Percentiles rank a stretch among this genome's conserved stretches.
Conservation (phyloP, 2,329 filamentous ascomycete genomes). For the Raffaelea ambrosiae region DNA sequence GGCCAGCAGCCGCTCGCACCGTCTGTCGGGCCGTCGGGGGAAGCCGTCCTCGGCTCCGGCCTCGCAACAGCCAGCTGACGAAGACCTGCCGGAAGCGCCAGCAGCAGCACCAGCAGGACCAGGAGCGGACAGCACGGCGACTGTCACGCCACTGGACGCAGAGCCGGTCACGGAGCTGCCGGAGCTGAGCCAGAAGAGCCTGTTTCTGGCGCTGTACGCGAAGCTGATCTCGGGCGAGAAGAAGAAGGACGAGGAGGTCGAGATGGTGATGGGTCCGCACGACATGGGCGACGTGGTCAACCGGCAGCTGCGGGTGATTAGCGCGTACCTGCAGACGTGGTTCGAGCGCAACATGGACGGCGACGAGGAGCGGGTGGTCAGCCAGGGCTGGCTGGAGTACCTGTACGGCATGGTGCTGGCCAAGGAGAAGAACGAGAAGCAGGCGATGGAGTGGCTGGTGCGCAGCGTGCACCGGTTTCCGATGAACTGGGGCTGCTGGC, state of each 20-base stretch:
- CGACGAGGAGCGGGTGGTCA: constrained; percentile 50
- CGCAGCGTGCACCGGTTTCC: constrained; percentile 81
- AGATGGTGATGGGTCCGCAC: constrained; percentile 92
- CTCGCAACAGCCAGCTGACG: neutral
- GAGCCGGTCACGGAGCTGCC: constrained; percentile 29
- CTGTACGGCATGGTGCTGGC: constrained; percentile 74
- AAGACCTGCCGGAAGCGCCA: neutral
- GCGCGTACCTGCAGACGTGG: constrained; percentile 70
- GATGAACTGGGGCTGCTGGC: constrained; percentile 97
- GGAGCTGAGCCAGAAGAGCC: constrained; percentile 74
- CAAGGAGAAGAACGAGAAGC: constrained; percentile 81
- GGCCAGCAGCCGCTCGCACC: neutral
- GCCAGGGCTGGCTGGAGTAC: constrained; percentile 92
- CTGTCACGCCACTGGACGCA: constrained; percentile 3
- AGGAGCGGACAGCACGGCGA: neutral
- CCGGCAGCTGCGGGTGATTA: constrained; percentile 71
- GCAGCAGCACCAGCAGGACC: neutral
- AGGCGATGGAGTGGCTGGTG: constrained; percentile 80
- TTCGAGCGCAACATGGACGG: constrained; percentile 58
- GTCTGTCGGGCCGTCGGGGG: neutral
- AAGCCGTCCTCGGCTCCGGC: neutral
- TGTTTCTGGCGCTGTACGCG: constrained; percentile 88
- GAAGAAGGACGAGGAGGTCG: constrained; percentile 88
- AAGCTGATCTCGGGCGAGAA: constrained; percentile 93
- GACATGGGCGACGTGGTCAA: constrained; percentile 81